phyloP scores from a whole-genome alignment of 2,329 filamentous ascomycete species.

The Pseudogymnoascus sp. region DNA sequence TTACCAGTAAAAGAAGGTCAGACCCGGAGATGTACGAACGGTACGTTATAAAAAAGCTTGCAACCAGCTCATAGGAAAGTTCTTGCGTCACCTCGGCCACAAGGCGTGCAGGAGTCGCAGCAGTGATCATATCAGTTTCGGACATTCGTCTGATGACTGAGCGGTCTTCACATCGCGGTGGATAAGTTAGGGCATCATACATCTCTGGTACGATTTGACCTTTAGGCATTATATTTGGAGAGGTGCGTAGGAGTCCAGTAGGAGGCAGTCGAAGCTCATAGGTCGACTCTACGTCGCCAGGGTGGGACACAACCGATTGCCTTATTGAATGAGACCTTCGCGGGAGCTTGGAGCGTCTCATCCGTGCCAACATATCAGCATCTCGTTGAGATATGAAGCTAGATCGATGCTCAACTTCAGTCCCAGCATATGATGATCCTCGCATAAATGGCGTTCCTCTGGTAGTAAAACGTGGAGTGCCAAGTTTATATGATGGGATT shows the following conservation, averaged over 20 bases:
- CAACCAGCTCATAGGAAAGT: slow-evolving; percentile 82
- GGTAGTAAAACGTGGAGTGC: slow-evolving; percentile 70
- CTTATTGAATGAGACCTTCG: slow-evolving; percentile 14
- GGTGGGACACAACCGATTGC: slow-evolving; percentile 19
- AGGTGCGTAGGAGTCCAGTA: slow-evolving; percentile 14
- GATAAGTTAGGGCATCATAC: slow-evolving; percentile 72
- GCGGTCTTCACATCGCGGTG: slow-evolving; percentile 69
- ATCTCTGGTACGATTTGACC: slow-evolving; percentile 59
- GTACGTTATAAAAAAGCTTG: slow-evolving; percentile 96
- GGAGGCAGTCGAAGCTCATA: slow-evolving; percentile 10
- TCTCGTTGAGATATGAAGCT: slow-evolving; percentile 17
- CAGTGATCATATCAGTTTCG: slow-evolving; percentile 64
- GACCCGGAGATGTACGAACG: slow-evolving; percentile 72
- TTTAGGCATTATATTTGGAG: slow-evolving; percentile 11
- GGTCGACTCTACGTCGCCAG: slow-evolving; percentile 14
- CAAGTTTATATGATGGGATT: slow-evolving; percentile 78
- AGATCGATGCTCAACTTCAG: slow-evolving; percentile 56
- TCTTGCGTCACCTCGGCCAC: slow-evolving; percentile 78
- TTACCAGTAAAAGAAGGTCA: slow-evolving; percentile 72
- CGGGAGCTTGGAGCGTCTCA: slow-evolving; percentile 11
- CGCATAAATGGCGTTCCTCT: slow-evolving; percentile 69
- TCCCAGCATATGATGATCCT: slow-evolving; percentile 71
- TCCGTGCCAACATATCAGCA: slow-evolving; percentile 14
- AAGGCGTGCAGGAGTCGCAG: slow-evolving; percentile 81
- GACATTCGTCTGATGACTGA: slow-evolving; percentile 75